Percentiles rank a stretch among this genome's conserved stretches.
These are phyloP conservation scores for Tylopilus sp. DNA, from an alignment of 1,284 basidiomycete genomes.

Conservation along the genomic window DNA sequence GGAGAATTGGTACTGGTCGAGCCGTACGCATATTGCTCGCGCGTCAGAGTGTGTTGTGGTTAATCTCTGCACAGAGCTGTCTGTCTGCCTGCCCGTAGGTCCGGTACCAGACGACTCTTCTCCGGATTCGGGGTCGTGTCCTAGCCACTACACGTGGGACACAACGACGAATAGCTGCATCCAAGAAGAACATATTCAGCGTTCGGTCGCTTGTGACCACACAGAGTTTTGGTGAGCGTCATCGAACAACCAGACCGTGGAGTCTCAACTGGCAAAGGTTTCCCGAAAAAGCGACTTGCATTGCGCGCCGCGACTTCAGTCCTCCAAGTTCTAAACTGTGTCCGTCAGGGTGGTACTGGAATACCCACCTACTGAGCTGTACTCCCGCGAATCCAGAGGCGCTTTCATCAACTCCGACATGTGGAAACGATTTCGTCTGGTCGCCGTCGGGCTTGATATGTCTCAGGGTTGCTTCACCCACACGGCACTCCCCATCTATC, in stretches of 20 bases:
- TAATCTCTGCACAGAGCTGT: slow-evolving; percentile 11
- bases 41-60: background rate
- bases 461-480: slow-evolving; percentile 2
- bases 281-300: slow-evolving; percentile 12
- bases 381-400: slow-evolving; percentile 11
- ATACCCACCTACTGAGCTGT: slow-evolving; percentile 4
- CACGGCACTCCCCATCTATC: slow-evolving; percentile 1
- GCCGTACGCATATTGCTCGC: slow-evolving; percentile 5
- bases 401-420: background rate
- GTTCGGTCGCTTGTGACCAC: slow-evolving; percentile 1
- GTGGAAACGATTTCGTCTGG: slow-evolving; percentile 4
- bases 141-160: slow-evolving; percentile 11
- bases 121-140: slow-evolving; percentile 8
- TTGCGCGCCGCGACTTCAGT: slow-evolving; percentile 5
- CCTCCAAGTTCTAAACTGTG: slow-evolving; percentile 5
- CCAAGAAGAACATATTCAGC: background rate
- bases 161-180: slow-evolving; percentile 4
- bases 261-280: slow-evolving; percentile 12
- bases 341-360: slow-evolving; percentile 23
- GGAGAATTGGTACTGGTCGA: slow-evolving; percentile 19
- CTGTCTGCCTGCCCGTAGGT: slow-evolving; percentile 15
- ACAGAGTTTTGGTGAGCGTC: slow-evolving; percentile 17
- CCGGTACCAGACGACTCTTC: background rate
- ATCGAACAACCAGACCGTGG: background rate
- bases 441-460: slow-evolving; percentile 14